These are phyloP conservation scores for Leccinum disarticulatum DNA, from an alignment of 768 basidiomycete species.

Conservation along the genomic window DNA sequence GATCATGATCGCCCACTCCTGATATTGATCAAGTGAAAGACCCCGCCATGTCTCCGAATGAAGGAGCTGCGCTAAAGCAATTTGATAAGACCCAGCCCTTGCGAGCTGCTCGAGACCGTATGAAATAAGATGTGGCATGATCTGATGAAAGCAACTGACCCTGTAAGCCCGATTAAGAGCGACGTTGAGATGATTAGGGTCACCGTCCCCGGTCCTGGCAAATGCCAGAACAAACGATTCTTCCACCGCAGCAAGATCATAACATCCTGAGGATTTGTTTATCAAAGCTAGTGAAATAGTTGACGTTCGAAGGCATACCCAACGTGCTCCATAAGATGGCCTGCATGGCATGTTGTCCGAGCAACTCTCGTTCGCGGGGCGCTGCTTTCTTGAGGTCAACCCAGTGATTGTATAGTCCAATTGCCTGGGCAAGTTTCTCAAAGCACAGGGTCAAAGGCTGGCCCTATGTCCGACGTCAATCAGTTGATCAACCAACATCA, in stretches of 20 bases:
- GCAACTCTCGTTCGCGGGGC: conserved; percentile 58
- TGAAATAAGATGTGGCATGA: conserved; percentile 8
- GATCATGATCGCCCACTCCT: conserved; percentile 70
- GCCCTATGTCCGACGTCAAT: conserved; percentile 43
- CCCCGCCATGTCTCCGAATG: conserved; percentile 71
- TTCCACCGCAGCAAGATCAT: conserved; percentile 60
- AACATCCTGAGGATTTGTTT: conserved; percentile 52
- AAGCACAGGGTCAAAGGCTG: conserved; percentile 72
- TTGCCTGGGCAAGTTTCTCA: conserved; percentile 62
- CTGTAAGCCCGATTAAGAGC: conserved; percentile 67
- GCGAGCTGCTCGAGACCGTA: conserved; percentile 48
- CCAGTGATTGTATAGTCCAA: conserved; percentile 72
- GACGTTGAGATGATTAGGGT: conserved; percentile 60
- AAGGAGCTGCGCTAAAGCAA: conserved; percentile 60
- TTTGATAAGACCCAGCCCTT: conserved; percentile 64
- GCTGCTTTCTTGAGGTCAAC: conserved; percentile 53
- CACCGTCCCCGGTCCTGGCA: conserved; percentile 53
- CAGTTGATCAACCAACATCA: conserved; percentile 2
- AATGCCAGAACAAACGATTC: conserved; percentile 72
- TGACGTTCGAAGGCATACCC: conserved; percentile 41
- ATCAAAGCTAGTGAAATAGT: background rate
- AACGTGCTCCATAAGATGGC: conserved; percentile 69
- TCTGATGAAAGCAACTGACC: conserved; percentile 38
- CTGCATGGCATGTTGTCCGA: conserved; percentile 73
- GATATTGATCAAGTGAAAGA: conserved; percentile 61